Evolutionary conservation across 2,329 filamentous ascomycete species (phyloP), one percentile per base, ranked within the genome.

Genomic region (Talaromyces sp.): DNA sequence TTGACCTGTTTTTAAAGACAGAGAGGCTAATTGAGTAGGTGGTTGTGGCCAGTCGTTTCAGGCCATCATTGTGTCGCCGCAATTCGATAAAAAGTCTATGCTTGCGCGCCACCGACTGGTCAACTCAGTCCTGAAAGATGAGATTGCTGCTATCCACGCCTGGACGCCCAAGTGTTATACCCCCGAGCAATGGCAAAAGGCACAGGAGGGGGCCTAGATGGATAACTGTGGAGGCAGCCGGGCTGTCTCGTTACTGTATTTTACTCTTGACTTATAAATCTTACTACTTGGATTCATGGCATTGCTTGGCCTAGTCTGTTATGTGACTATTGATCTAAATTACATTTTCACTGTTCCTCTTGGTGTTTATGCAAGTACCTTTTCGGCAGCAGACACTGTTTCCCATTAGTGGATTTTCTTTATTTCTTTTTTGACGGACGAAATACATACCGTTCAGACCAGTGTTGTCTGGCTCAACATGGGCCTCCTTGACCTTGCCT

Each of bases 81-180:
- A 85, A 60, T 92, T 91, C 73, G 80, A 83, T 59, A 86, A 85
- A 68, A 88, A 89, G 74, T 89, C 80, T 70, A 90, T 90, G 57
- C 85, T 97, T 61, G 91, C 91, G 72, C 85, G 92, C 60, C 91
- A 96, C 76, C 87, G 92, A 50, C 82, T 95, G 64, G 92, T 96
- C 67, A 96, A 97, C 76, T 83, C 83, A 17, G 86, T 87, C 5
- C 81, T 97, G 68, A 93, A 92, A 79, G 84, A 88, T 53, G 92
- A 97, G 78, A 96, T 97, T 73, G 90, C 90, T 17, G 85, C 84
- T 65, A 96, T 97, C 68, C 92, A 97, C 79, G 92, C 92, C 43
- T 97, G 92, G 92, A 95, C 91, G 59, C 91, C 92, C 29, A 95
- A 92, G 77, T 96, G 92, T 74, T 89, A 92, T 79, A 97, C 92